Evolutionary conservation across 257 asterid species (phyloP).

Genomic region (Gentiana dahurica): DNA sequence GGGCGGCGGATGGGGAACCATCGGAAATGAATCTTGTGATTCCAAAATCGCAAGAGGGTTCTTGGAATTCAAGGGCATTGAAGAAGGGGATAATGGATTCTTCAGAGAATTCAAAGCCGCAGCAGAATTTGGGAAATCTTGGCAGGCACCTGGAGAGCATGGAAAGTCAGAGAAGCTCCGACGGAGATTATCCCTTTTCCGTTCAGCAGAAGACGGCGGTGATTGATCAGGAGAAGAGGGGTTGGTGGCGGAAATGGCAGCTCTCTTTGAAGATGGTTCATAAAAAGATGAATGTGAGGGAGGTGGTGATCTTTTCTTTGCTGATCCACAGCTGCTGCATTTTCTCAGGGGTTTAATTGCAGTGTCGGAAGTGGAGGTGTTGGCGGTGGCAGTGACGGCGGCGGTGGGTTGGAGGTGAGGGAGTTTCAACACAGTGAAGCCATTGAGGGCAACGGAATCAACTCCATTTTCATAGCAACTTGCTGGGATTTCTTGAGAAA

Average conservation of each 20-base stretch:
- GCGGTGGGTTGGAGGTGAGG: background rate
- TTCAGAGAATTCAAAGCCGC: background rate
- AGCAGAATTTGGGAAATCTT: background rate
- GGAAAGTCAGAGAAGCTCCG: slow-evolving; percentile 36
- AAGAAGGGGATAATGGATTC: slow-evolving; percentile 3
- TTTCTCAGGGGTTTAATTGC: background rate
- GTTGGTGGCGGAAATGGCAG: slow-evolving; percentile 5
- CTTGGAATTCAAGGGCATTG: slow-evolving; percentile 6
- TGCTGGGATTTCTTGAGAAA: slow-evolving; percentile 13
- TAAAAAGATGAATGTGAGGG: slow-evolving; percentile 8
- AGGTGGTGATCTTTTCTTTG: slow-evolving; percentile 14
- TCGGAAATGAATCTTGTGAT: background rate
- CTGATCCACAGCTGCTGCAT: slow-evolving; percentile 8
- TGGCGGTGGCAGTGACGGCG: slow-evolving; percentile 11
- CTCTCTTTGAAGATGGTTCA: slow-evolving; percentile 15
- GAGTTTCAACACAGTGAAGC: slow-evolving; percentile 12
- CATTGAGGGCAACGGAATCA: slow-evolving; percentile 4
- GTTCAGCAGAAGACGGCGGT: background rate
- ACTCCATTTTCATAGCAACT: slow-evolving; percentile 1
- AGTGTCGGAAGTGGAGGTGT: slow-evolving; percentile 5
- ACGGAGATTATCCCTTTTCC: slow-evolving; percentile 12
- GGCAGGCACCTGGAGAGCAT: slow-evolving; percentile 8
- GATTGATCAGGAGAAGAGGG: slow-evolving; percentile 7
- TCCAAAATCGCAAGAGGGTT: background rate
- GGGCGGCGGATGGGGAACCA: background rate